Evolutionary conservation across 495 filamentous ascomycete species (phyloP).

Genomic region (Trichoderma virens): DNA sequence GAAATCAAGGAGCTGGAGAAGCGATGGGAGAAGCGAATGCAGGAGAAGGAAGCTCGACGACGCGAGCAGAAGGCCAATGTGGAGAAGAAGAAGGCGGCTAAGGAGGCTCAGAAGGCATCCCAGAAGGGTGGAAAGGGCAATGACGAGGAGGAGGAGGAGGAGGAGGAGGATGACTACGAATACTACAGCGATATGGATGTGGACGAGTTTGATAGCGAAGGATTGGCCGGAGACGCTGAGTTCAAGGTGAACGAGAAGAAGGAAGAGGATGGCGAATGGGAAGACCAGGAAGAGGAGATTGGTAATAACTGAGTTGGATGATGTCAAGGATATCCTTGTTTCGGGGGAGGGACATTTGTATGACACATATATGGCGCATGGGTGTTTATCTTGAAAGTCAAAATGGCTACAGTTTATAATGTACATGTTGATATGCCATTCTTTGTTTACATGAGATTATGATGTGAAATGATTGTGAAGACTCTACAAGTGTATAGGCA

Average conservation of each 20-base stretch:
- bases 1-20: conserved; percentile 71
- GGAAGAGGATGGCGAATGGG: conserved; percentile 46
- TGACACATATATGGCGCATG: background rate
- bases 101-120: conserved; percentile 42
- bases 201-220: conserved; percentile 45
- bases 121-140: conserved; percentile 44
- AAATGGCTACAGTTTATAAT: background rate
- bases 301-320: conserved; percentile 9
- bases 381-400: background rate
- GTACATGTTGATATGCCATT: background rate
- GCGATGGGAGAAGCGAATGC: conserved; percentile 67
- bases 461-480: no score
- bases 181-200: conserved; percentile 49
- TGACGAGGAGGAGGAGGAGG: conserved; percentile 55
- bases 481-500: no score
- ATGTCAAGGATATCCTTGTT: background rate
- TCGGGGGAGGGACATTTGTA: background rate
- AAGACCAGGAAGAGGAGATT: conserved; percentile 43
- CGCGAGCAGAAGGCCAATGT: conserved; percentile 80
- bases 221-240: conserved; percentile 51
- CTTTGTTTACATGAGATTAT: no score
- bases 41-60: conserved; percentile 75
- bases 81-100: conserved; percentile 64
- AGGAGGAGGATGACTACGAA: conserved; percentile 47
- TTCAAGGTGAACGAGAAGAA: conserved; percentile 47